Evolutionary conservation across 1,284 basidiomycete species (phyloP).

Genomic region (Paramarasmius palmivorus): DNA sequence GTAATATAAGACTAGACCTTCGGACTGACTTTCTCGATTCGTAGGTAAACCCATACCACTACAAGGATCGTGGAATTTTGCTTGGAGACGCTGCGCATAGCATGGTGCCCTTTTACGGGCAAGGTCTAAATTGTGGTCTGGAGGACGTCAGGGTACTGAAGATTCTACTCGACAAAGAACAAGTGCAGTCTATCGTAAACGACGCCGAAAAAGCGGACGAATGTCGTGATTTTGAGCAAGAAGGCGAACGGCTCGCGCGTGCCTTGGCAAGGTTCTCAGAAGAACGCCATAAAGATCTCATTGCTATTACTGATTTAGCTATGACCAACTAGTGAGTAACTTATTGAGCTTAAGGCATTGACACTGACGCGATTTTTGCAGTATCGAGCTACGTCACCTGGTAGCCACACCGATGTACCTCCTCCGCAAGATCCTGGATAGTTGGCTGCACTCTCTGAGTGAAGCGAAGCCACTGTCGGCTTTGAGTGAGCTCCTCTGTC

Average conservation of each 20-base stretch:
- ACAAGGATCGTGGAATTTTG: constrained; percentile 84
- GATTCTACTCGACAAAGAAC: constrained; percentile 70
- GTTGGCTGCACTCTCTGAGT: constrained; percentile 65
- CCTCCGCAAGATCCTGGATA: constrained; percentile 82
- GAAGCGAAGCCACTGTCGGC: constrained; percentile 44
- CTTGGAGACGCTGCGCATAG: constrained; percentile 95
- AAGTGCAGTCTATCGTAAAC: constrained; percentile 49
- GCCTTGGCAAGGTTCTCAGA: constrained; percentile 81
- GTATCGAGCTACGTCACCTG: constrained; percentile 91
- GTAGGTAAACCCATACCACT: constrained; percentile 83
- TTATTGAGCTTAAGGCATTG: too few relatives aligned
- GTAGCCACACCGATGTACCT: constrained; percentile 85
- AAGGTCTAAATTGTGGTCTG: constrained; percentile 96
- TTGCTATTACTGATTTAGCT: constrained; percentile 89
- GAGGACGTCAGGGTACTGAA: constrained; percentile 94
- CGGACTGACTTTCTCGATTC: too few relatives aligned
- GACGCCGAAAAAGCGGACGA: constrained; percentile 29
- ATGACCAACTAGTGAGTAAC: constrained; percentile 91
- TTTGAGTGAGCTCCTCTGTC: constrained; percentile 41
- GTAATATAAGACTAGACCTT: too few relatives aligned
- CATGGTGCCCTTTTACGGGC: constrained; percentile 98
- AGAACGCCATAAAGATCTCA: constrained; percentile 82
- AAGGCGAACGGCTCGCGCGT: constrained; percentile 58
- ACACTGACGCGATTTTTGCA: too few relatives aligned
- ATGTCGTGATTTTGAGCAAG: too few relatives aligned